Evolutionary conservation across 2,329 filamentous ascomycete species (phyloP).

Genomic region (Pseudohalonectria lignicola): DNA sequence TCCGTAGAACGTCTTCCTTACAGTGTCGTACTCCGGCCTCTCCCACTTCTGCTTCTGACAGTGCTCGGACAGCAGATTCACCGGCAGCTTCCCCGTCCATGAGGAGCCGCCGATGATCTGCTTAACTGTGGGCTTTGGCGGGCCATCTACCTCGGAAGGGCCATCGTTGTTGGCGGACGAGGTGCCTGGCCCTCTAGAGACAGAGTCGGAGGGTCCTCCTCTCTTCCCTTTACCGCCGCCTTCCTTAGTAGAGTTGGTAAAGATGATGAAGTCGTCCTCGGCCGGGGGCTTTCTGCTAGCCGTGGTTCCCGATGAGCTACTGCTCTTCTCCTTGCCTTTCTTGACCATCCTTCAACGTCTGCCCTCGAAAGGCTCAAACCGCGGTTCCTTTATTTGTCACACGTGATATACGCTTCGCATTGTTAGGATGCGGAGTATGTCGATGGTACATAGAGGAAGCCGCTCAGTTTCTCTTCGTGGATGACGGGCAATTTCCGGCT

Average conservation of each 20-base stretch:
- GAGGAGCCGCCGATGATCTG: slow-evolving; percentile 88
- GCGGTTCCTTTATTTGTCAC: no score
- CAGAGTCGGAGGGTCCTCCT: no score
- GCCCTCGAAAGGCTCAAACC: no score
- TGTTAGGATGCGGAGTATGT: no score
- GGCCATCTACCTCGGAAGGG: slow-evolving; percentile 19
- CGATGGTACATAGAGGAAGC: no score
- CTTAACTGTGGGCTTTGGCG: slow-evolving; percentile 53
- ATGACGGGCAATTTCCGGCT: no score
- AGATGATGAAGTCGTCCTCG: slow-evolving; percentile 44
- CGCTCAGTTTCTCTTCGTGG: no score
- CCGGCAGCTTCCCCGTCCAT: slow-evolving; percentile 94
- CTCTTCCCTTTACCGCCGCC: slow-evolving; percentile 29
- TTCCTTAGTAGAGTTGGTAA: slow-evolving; percentile 47
- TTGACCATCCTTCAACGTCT: slow-evolving; percentile 38
- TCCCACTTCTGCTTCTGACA: slow-evolving; percentile 96
- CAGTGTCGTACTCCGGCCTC: slow-evolving; percentile 81
- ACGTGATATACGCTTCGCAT: no score
- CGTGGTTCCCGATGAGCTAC: slow-evolving; percentile 6
- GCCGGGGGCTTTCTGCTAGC: slow-evolving; percentile 18
- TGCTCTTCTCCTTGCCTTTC: slow-evolving; percentile 40
- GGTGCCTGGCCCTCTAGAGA: no score
- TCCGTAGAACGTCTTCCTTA: no score
- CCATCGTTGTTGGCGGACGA: slow-evolving; percentile 8
- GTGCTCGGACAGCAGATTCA: slow-evolving; percentile 87